Evolutionary conservation across 106 monocot species (phyloP), one percentile per base, ranked within the genome.

Genomic region (Gastrodia elata): DNA sequence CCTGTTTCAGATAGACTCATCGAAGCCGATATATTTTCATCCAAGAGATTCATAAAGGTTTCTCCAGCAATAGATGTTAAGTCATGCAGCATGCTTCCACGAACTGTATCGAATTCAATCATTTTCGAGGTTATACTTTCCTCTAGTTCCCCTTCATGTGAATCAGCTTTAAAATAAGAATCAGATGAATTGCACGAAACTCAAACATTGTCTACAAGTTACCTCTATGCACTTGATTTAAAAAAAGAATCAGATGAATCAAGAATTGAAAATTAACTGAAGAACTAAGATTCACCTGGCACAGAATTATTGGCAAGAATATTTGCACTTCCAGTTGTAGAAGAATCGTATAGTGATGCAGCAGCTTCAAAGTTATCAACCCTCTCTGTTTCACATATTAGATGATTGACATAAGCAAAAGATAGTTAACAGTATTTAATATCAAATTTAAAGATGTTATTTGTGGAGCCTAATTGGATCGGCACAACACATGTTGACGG

Each of bases 251-350:
- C 24, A 68, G 35, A 38, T 74, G 27, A 18, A 61, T 34, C 8
- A 7, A 73, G 10, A 24, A 61, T 9, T 16, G 8, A 68, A 5
- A 24, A 25, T 65, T 72, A 71, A 69, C 77, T 55, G 22, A 34
- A 68, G 28, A 73, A 75, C 75, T 40, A 22, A 83, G 59, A 16
- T 38, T 73, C 68, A 41, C 70, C 68, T 61, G 79, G 24, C 10
- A 72, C 33, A 68, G 64, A 65, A 33, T 64, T 48, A 38, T 48
- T 43, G 25, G 74, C 82, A 18, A 68, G 42, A 30, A 79, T 70
- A 44, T 74, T 81, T 33, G 73, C 73, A 20, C 74, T 72, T 70
- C 75, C 81, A 25, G 81, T 82, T 38, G 87, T 79, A 65, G 76
- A 77, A 34, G 57, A 77, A 75, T 88, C 82, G 64, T 77, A 88